These are phyloP conservation scores for Tricholoma bakamatsutake DNA, from an alignment of 768 basidiomycete species.

Conservation along the genomic window DNA sequence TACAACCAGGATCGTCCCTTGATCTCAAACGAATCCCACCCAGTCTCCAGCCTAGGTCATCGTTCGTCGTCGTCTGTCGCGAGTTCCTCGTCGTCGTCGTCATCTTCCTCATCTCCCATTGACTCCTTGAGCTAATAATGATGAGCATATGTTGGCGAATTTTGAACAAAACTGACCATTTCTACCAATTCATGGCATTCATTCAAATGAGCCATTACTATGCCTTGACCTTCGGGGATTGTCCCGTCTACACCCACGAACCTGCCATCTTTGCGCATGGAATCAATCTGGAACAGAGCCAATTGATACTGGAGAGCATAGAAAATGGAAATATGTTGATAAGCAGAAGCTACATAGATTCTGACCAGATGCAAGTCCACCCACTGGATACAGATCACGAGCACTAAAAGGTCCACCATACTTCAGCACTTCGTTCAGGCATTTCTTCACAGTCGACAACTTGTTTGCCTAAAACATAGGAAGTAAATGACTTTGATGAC, in stretches of 20 bases:
- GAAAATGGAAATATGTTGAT: background rate
- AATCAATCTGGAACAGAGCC: constrained; percentile 92
- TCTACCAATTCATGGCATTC: constrained; percentile 95
- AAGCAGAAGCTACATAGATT: background rate
- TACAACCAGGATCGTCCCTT: background rate
- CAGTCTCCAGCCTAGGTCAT: background rate
- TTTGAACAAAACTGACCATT: constrained; percentile 53
- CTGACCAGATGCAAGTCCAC: constrained; percentile 20
- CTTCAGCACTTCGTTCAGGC: constrained; percentile 91
- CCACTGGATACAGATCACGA: constrained; percentile 88
- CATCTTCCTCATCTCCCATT: constrained; percentile 63
- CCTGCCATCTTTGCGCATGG: constrained; percentile 87
- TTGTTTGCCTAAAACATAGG: constrained; percentile 74
- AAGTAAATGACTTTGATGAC: background rate
- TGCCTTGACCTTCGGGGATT: constrained; percentile 94
- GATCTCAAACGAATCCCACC: background rate
- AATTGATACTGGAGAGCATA: constrained; percentile 69
- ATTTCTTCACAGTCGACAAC: constrained; percentile 93
- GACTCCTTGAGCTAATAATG: constrained; percentile 64
- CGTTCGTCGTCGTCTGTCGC: background rate
- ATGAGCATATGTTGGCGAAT: background rate
- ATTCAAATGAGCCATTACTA: constrained; percentile 91
- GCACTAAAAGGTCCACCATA: constrained; percentile 92
- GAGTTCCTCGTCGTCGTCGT: constrained; percentile 35
- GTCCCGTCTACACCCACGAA: constrained; percentile 85